Evolutionary conservation across 2,329 filamentous ascomycete genomes (phyloP).

Genomic region (Didymella keratinophila): DNA sequence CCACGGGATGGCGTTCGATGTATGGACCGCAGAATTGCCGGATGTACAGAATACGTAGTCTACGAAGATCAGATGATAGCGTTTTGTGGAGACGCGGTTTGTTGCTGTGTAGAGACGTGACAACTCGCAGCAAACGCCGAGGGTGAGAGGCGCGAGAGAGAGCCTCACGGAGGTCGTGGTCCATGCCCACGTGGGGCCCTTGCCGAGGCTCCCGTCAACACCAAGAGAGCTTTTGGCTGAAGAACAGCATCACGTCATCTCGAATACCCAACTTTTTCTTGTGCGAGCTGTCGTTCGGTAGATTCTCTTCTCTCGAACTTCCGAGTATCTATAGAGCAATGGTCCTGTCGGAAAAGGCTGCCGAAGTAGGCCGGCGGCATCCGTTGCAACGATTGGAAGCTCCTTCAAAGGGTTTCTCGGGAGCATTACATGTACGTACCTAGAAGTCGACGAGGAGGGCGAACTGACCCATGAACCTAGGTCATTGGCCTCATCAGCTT

Average conservation of each 20-base stretch:
- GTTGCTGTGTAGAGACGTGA: constrained; percentile 4
- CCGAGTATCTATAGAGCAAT: constrained; percentile 17
- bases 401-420: constrained; percentile 70
- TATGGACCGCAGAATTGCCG: constrained; percentile 17
- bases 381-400: constrained; percentile 71
- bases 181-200: constrained; percentile 5
- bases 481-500: constrained; percentile 55
- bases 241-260: constrained; percentile 12
- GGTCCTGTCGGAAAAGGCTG: constrained; percentile 28
- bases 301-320: neutral
- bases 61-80: constrained; percentile 14
- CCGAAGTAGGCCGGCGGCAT: constrained; percentile 56
- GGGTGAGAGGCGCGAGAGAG: neutral
- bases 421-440: constrained; percentile 63
- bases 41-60: constrained; percentile 7
- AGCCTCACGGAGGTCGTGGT: neutral
- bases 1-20: neutral
- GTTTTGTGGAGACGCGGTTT: neutral
- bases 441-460: too few species aligned
- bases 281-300: neutral
- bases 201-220: neutral
- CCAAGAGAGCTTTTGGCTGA: constrained; percentile 4
- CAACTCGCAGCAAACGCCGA: neutral
- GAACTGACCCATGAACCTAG: constrained; percentile 23
- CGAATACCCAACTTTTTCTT: neutral